Evolutionary conservation across 169 alveolate genomes (phyloP), one percentile per base, ranked within the genome.

Genomic region (Plasmodium berghei): DNA sequence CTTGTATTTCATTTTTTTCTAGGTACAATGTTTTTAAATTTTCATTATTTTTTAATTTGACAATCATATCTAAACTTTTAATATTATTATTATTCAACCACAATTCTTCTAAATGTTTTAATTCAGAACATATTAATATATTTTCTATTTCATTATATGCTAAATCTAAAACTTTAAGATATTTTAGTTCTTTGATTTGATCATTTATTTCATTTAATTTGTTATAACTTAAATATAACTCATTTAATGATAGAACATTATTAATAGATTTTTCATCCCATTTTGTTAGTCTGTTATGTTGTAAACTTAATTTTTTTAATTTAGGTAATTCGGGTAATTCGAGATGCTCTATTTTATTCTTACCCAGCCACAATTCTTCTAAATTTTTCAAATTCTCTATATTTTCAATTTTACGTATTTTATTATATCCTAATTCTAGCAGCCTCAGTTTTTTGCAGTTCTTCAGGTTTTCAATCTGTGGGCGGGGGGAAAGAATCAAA

Each of bases 301-400:
- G 97, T 75, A 95, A 73, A 73, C 97, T 95, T 52, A 93, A 87
- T 66, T 87, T 94, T 83, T 88, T 89, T 74, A 95, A 87, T 26
- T 90, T 83, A 4, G 95, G 95, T 54, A 94, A 72, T 1, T 26
- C 61, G 0, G 96, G 96, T n/a, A 93, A 18, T 8, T 67, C 49
- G 83, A 95, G 71, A n/a, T 83, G 66, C 16, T 95, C 93, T 71
- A 96, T 87, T 73, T 96, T 96, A 92, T 96, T 96, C 34, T 95
- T 93, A 22, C 98, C 98, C 28, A 96, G 88, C 98, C 97, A 96
- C 54, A 96, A 92, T 62, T 96, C 96, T 67, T 63, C 92, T 54
- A 96, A 93, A 28, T 91, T 72, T 34, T 55, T 73, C 22, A 96
- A 93, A 61, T 69, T 73, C 55, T 73, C 92, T 49, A 96, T 62